Evolutionary conservation across 192 early-diverging fungal genomes (phyloP).

Genomic region (Coemansia sp.): DNA sequence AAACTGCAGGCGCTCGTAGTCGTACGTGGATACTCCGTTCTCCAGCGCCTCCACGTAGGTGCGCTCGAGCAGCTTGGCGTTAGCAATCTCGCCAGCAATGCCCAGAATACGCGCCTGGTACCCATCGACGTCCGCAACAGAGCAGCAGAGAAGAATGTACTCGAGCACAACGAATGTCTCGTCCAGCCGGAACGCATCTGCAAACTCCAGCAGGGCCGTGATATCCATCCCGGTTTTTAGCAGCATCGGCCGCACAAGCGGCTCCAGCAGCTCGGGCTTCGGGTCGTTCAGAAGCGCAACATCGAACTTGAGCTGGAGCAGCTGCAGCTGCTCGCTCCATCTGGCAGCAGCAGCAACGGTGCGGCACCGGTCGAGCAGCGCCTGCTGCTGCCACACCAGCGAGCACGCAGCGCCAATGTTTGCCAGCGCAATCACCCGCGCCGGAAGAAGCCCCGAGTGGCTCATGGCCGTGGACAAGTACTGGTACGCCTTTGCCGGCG

Average conservation of each 20-base stretch:
- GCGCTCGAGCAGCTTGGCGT: conserved; percentile 58
- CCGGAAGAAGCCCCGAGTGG: conserved; percentile 34
- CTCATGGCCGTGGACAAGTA: conserved; percentile 45
- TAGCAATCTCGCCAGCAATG: conserved; percentile 54
- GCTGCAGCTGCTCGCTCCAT: conserved; percentile 68
- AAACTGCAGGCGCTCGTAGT: conserved; percentile 68
- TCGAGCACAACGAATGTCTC: conserved; percentile 45
- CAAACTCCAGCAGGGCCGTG: conserved; percentile 65
- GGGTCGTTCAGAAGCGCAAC: conserved; percentile 54
- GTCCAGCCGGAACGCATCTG: conserved; percentile 58
- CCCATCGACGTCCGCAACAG: conserved; percentile 28
- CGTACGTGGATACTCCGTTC: conserved; percentile 58
- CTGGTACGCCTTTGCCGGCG: conserved; percentile 33
- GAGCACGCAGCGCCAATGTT: conserved; percentile 60
- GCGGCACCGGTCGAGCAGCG: conserved; percentile 61
- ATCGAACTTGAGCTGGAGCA: conserved; percentile 65
- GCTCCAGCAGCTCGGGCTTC: conserved; percentile 54
- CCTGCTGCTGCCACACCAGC: conserved; percentile 66
- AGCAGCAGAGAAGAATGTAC: conserved; percentile 50
- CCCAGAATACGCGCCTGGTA: conserved; percentile 58
- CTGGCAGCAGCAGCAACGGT: conserved; percentile 60
- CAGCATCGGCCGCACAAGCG: conserved; percentile 61
- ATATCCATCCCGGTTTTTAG: conserved; percentile 64
- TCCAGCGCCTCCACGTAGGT: conserved; percentile 54
- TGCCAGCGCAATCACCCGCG: conserved; percentile 51